These are phyloP conservation scores for Pythium vanterpoolii DNA, from an alignment of 352 stramenopile genomes.

Conservation along the genomic window DNA sequence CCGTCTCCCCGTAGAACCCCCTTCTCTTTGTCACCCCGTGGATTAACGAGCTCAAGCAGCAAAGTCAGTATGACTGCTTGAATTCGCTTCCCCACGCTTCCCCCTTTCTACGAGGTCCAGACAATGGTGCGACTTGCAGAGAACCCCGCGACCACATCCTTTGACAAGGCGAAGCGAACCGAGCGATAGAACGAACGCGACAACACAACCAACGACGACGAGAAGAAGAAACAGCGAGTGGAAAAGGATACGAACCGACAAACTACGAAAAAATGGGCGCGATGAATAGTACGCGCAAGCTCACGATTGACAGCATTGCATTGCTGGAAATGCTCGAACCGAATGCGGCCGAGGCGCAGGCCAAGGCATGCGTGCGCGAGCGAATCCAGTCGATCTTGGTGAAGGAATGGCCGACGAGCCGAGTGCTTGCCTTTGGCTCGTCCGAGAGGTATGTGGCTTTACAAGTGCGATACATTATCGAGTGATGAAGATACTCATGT, in stretches of 20 bases:
- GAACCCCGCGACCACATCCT: slow-evolving; percentile 13
- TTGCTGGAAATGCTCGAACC: slow-evolving; percentile 82
- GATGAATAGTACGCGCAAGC: slow-evolving; percentile 73
- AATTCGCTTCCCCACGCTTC: slow-evolving; percentile 8
- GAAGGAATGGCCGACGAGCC: slow-evolving; percentile 55
- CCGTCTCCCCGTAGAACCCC: slow-evolving; percentile 15
- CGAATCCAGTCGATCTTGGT: slow-evolving; percentile 54
- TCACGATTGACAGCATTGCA: slow-evolving; percentile 76
- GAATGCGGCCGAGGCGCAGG: slow-evolving; percentile 42
- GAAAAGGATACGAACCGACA: slow-evolving; percentile 6
- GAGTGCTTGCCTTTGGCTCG: slow-evolving; percentile 69
- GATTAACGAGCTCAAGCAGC: slow-evolving; percentile 18
- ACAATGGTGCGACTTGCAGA: slow-evolving; percentile 30
- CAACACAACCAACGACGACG: neutral
- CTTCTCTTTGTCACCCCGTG: slow-evolving; percentile 23
- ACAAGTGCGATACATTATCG: neutral
- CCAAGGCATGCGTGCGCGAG: slow-evolving; percentile 43
- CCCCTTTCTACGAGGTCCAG: slow-evolving; percentile 17
- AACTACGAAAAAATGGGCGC: slow-evolving; percentile 52
- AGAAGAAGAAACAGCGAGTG: slow-evolving; percentile 3
- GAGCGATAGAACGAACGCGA: slow-evolving; percentile 21
- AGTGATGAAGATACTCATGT: neutral
- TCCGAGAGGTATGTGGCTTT: slow-evolving; percentile 55
- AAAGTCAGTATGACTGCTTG: slow-evolving; percentile 30
- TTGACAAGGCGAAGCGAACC: slow-evolving; percentile 12